A percentile compares a stretch with the other conserved stretches of the same genome.
Conservation (phyloP, 1,284 basidiomycete species). For the Ceratobasidium sp. region DNA sequence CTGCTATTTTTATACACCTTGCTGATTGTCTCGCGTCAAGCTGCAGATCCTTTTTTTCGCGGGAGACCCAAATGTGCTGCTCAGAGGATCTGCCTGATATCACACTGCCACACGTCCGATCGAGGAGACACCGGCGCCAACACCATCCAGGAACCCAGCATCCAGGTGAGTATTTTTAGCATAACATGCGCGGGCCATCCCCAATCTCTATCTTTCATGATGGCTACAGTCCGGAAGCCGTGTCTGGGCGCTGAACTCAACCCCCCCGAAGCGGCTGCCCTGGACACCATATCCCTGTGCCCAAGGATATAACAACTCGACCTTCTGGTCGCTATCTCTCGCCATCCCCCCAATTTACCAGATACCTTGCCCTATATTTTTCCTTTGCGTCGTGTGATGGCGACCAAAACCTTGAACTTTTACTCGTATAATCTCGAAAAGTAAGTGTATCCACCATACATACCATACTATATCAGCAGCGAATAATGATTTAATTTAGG, state of each 20-base stretch:
- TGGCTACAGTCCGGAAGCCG: background rate
- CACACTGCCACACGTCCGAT: background rate
- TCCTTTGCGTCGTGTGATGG: background rate
- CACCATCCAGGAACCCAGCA: conserved; percentile 1
- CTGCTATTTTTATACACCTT: no score
- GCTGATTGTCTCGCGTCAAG: no score
- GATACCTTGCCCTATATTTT: background rate
- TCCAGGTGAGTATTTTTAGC: background rate
- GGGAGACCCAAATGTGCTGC: no score
- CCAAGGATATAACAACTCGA: no score
- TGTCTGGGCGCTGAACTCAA: background rate
- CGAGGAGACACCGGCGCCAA: background rate
- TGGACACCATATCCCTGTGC: background rate
- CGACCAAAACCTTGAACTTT: conserved; percentile 22
- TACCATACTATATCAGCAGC: background rate
- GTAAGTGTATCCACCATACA: background rate
- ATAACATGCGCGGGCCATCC: no score
- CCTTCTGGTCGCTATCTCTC: background rate
- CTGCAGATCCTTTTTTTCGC: no score
- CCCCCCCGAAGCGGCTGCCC: background rate
- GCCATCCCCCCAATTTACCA: background rate
- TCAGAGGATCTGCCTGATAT: background rate
- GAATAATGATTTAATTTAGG: background rate
- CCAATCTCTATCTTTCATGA: no score
- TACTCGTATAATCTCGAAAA: conserved; percentile 10